phyloP scores from a whole-genome alignment of 2,329 filamentous ascomycete species.

The Chrysosporium queenslandicum region DNA sequence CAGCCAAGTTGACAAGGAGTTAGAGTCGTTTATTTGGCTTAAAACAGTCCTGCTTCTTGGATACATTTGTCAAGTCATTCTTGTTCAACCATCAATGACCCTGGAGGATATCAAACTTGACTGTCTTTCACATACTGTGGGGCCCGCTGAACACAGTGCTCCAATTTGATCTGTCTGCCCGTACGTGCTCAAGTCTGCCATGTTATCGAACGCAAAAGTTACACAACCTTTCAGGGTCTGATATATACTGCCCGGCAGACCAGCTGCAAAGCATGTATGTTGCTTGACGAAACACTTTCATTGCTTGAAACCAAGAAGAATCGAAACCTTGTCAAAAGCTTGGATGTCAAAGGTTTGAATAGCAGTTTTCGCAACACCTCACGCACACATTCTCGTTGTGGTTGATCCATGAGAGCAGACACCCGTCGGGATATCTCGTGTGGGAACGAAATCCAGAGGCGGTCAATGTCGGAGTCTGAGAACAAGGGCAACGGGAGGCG shows the following conservation, averaged over 20 bases:
- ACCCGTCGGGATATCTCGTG: slow-evolving; percentile 21
- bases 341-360: no score
- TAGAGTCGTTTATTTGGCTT: slow-evolving; percentile 5
- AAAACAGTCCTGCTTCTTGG: slow-evolving; percentile 8
- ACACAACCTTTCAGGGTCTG: slow-evolving; percentile 5
- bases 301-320: not conserved
- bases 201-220: slow-evolving; percentile 6
- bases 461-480: slow-evolving; percentile 25
- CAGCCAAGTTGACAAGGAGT: slow-evolving; percentile 2
- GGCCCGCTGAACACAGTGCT: slow-evolving; percentile 5
- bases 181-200: slow-evolving; percentile 7
- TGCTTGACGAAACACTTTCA: slow-evolving; percentile 1
- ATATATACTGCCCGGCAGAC: slow-evolving; percentile 8
- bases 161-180: not conserved
- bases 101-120: slow-evolving; percentile 11
- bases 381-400: not conserved
- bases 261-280: not conserved
- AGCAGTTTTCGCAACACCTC: not conserved
- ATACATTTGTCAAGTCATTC: slow-evolving; percentile 3
- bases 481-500: slow-evolving; percentile 36
- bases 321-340: no score
- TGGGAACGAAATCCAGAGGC: not conserved
- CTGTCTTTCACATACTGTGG: slow-evolving; percentile 2
- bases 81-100: slow-evolving; percentile 3
- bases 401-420: slow-evolving; percentile 21